Evolutionary conservation across 768 basidiomycete species (phyloP).

Genomic region (Agaricus sinodeliciosus): DNA sequence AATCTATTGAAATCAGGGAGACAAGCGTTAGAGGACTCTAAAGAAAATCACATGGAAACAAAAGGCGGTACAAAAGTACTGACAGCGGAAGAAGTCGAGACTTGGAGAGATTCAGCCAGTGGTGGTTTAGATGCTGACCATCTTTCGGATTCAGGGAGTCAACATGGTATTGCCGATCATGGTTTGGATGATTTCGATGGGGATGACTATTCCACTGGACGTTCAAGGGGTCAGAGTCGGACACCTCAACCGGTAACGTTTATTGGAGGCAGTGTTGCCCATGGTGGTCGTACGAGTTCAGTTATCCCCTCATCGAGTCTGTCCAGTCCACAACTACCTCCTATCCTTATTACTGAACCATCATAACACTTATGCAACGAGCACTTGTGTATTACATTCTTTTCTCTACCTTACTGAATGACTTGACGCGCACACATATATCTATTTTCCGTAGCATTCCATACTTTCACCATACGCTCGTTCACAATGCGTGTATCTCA

Average conservation of each 20-base stretch:
- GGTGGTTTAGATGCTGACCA: slow-evolving; percentile 12
- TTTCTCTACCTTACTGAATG: background rate
- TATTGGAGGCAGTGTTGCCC: background rate
- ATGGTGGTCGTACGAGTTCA: slow-evolving; percentile 6
- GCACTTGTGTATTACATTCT: background rate
- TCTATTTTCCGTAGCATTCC: background rate
- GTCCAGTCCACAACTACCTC: slow-evolving; percentile 26
- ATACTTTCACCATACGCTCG: background rate
- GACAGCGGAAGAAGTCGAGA: slow-evolving; percentile 62
- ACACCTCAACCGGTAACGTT: slow-evolving; percentile 2
- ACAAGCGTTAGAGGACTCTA: slow-evolving; percentile 53
- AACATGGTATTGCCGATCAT: slow-evolving; percentile 16
- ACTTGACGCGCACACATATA: background rate
- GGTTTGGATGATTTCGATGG: slow-evolving; percentile 26
- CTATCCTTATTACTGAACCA: slow-evolving; percentile 32
- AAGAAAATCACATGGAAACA: slow-evolving; percentile 43
- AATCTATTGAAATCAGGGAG: slow-evolving; percentile 50
- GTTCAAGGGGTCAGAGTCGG: background rate
- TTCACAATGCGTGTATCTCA: background rate
- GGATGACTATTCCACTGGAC: slow-evolving; percentile 4
- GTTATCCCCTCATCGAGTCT: slow-evolving; percentile 15
- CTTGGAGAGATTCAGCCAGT: slow-evolving; percentile 37
- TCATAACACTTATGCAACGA: slow-evolving; percentile 11
- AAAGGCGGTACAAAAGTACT: slow-evolving; percentile 60
- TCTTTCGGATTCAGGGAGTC: slow-evolving; percentile 10